Conservation (phyloP, 2,329 filamentous ascomycete species). For the Pseudocercospora crystallina region DNA sequence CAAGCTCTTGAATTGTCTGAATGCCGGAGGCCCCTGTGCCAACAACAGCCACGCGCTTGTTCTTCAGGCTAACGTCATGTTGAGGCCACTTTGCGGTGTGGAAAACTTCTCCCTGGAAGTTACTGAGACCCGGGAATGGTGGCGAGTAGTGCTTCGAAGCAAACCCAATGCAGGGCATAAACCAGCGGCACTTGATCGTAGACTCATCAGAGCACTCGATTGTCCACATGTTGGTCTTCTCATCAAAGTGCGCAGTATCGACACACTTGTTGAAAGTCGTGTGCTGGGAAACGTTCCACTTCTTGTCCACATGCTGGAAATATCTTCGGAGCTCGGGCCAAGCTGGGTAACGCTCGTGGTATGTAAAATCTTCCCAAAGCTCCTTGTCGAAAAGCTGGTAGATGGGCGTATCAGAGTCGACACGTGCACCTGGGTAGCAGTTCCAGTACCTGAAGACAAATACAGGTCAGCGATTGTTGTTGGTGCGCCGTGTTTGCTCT, state of each 20-base stretch:
- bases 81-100: conserved; percentile 56
- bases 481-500: too few species aligned
- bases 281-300: conserved; percentile 56
- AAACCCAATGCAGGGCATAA: conserved; percentile 58
- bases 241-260: conserved; percentile 53
- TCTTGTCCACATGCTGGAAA: conserved; percentile 60
- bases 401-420: conserved; percentile 42
- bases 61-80: conserved; percentile 53
- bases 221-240: conserved; percentile 50
- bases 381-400: conserved; percentile 33
- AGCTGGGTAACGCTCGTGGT: conserved; percentile 35
- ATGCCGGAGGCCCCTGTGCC: conserved; percentile 65
- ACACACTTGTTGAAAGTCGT: conserved; percentile 58
- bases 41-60: conserved; percentile 61
- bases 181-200: conserved; percentile 50
- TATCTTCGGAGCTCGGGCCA: conserved; percentile 56
- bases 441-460: conserved; percentile 15
- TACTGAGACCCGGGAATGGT: conserved; percentile 58
- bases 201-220: conserved; percentile 55
- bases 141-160: conserved; percentile 61
- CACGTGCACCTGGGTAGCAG: conserved; percentile 43
- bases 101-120: conserved; percentile 58
- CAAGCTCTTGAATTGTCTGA: conserved; percentile 62
- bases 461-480: background rate
- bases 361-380: conserved; percentile 54